Base-by-base conservation (phyloP, 495 filamentous ascomycete species). In the Letharia columbiana region DNA sequence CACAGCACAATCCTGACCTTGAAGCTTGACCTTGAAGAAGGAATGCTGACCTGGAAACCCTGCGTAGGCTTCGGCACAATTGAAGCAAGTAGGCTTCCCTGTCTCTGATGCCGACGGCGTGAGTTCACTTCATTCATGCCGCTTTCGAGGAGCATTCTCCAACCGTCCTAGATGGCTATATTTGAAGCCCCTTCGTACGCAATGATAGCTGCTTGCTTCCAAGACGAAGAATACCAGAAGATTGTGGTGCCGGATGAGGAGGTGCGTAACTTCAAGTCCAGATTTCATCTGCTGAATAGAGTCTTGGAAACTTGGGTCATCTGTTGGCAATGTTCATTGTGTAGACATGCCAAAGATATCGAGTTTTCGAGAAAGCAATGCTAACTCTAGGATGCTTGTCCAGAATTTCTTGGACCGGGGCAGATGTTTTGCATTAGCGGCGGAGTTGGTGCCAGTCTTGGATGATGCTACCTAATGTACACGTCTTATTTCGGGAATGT, bases 401-500 rank as follows among this genome's bases (percentile, higher is more conserved):
- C 33, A 59, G 59, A 49, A 63, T 12, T 63, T 69, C 44, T 41
- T 68, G 20, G 63, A 69, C n/a, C 47, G 50, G 23, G 17, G 7
- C n/a, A 64, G 40, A 40, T 44, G 5, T 50, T 44, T 52, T 10
- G 39, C 44, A 44, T 42, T 64, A 31, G 56, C 65, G 17, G n/a
- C 33, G 13, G 42, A 64, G 13, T 41, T 70, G 23, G 40, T 62
- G 15, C 39, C 37, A n/a, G 31, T 67, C 12, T 49, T 67, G 33
- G 57, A 65, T 23, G 11, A 60, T 5, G 44, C 57, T 52, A 31
- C 31, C 35, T 64, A 58, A 54, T 20, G 11, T 20, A 41, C 17
- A 49, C 10, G 20, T 59, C 40, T 67, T 57, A 70, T 61, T 70
- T 65, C 17, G 65, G 47, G 8, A 67, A 70, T 7, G 54, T 39